Evolutionary conservation across 2,329 filamentous ascomycete species (phyloP).

Genomic region (Pseudogymnoascus sp.): DNA sequence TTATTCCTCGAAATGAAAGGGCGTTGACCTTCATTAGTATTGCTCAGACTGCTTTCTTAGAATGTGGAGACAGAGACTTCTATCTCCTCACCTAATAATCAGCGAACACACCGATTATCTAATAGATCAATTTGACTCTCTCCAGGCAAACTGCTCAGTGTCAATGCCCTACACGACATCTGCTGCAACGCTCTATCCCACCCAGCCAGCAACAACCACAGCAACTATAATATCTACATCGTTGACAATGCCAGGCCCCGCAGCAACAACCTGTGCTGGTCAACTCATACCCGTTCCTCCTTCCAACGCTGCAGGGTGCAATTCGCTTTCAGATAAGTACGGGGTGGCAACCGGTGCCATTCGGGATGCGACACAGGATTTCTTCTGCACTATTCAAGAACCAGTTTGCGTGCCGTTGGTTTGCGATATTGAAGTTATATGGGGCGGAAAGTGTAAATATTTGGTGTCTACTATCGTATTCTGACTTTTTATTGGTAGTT

Average conservation of each 20-base stretch:
- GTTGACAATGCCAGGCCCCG: too few relatives aligned
- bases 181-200: constrained; percentile 12
- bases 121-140: constrained; percentile 17
- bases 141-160: constrained; percentile 19
- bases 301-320: constrained; percentile 12
- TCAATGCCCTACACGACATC: constrained; percentile 16
- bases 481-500: too few relatives aligned
- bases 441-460: too few relatives aligned
- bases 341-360: too few relatives aligned
- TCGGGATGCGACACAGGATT: too few relatives aligned
- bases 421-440: too few relatives aligned
- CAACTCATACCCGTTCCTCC: constrained; percentile 15
- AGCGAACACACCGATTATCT: constrained; percentile 19
- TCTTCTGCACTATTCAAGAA: too few relatives aligned
- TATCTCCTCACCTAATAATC: constrained; percentile 16
- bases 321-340: constrained; percentile 16
- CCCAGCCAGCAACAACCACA: constrained; percentile 10
- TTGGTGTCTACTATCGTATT: too few relatives aligned
- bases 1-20: too few relatives aligned
- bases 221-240: too few relatives aligned
- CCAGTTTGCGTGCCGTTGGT: too few relatives aligned
- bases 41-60: constrained; percentile 21
- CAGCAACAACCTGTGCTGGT: constrained; percentile 18
- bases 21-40: too few relatives aligned
- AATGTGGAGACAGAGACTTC: constrained; percentile 17